Conservation (phyloP, 495 filamentous ascomycete genomes). For the Penicillium psychrofluorescens region DNA sequence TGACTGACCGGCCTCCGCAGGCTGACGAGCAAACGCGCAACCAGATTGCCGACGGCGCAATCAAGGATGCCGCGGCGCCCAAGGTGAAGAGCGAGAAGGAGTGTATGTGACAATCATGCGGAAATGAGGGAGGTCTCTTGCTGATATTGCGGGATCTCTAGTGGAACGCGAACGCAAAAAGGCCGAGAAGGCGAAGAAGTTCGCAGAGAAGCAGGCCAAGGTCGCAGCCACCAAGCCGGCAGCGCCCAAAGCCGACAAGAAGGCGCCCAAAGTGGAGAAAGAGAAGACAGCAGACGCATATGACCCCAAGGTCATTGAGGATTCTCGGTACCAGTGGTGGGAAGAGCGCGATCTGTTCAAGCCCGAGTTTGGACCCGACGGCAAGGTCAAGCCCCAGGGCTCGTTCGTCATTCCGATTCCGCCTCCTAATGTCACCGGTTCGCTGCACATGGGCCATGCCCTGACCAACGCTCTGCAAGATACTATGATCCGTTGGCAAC, state of each 20-base stretch:
- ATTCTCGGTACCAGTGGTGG: constrained; percentile 53
- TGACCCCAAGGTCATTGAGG: constrained; percentile 49
- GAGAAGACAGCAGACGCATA: constrained; percentile 49
- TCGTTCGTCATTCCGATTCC: constrained; percentile 68
- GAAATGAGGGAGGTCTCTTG: not conserved
- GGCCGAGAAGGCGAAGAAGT: constrained; percentile 54
- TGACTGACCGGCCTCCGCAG: constrained; percentile 37
- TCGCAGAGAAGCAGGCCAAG: constrained; percentile 52
- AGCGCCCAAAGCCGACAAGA: constrained; percentile 46
- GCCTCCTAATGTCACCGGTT: constrained; percentile 72
- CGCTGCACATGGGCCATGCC: constrained; percentile 66
- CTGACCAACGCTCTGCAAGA: constrained; percentile 64
- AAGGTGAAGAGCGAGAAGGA: constrained; percentile 59
- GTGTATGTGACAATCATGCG: constrained; percentile 24
- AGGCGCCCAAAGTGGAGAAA: constrained; percentile 44
- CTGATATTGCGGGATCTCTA: constrained; percentile 18
- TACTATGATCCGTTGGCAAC: constrained; percentile 64
- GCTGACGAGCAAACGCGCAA: constrained; percentile 40
- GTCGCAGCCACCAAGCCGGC: constrained; percentile 30
- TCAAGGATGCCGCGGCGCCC: constrained; percentile 32
- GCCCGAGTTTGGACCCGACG: constrained; percentile 59
- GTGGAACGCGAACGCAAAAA: constrained; percentile 52
- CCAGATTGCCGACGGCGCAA: constrained; percentile 34
- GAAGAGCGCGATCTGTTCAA: constrained; percentile 62
- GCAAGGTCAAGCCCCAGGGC: constrained; percentile 59